Base-by-base conservation (phyloP, 2,329 filamentous ascomycete genomes). In the Pseudogymnoascus sp. region DNA sequence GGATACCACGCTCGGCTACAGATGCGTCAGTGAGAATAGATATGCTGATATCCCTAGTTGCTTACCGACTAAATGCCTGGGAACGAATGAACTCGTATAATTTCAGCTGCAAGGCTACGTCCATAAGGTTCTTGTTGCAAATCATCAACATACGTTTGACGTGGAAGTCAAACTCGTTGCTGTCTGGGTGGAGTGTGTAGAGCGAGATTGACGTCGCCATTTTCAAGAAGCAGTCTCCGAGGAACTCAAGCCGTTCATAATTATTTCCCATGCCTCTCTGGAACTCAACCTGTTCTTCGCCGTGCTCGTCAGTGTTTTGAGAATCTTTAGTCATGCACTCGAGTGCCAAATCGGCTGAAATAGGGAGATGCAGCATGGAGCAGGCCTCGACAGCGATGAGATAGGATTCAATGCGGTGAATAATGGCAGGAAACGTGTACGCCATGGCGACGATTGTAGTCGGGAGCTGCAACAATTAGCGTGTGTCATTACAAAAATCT, bases 301-400 rank as follows among this genome's bases (percentile, higher is more conserved):
- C 80, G 65, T 91, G 84, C 38, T 96, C 90, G 6, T 89, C 89
- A 0, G 86, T 87, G 67, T 93, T 93, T 68, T 96, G 90, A 0
- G 89, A 93, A 70, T 97, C 91, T 71, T 99, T 97, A 0, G 95
- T 99, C 63, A 97, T 79, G 0, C 95, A 92, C 71, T 97, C 93
- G 0, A 99, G 79, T 0, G 93, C 93, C 28, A 96, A 78, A 1
- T 82, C 80, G 0, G 90, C 83, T 0, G 80, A 78, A 12, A 96
- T 82, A 0, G 81, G 70, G 0, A 98, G 78, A 2, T 81, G 82
- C 0, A 97, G 75, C 16, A 84, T 74, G 1, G 81, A 73, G 67
- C 88, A 91, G 0, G 87, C 89, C 66, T 99, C 93, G 0, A 89
- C 74, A 0, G 89, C 86, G 66, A 98, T 90, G 3, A 98, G 79